These are phyloP conservation scores for Ochetophila trinervis DNA, from an alignment of 306 rosid species.

Conservation along the genomic window DNA sequence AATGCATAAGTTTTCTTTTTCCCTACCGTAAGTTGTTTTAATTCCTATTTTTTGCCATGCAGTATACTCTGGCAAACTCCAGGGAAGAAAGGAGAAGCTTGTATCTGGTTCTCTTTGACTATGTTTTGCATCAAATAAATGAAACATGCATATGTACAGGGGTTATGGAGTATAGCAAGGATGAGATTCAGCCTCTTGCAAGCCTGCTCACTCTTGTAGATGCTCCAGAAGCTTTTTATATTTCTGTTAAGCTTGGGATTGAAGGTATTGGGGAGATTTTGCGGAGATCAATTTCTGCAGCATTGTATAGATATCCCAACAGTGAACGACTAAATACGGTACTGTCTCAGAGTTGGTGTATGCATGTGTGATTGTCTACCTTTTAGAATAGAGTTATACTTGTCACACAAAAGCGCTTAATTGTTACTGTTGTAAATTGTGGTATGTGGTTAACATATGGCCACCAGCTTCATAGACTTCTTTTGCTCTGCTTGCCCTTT, in stretches of 20 bases:
- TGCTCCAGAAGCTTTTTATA: conserved; percentile 90
- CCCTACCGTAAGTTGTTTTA: conserved; percentile 1
- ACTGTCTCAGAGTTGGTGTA: conserved; percentile 20
- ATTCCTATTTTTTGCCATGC: conserved; percentile 30
- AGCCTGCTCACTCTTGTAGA: conserved; percentile 74
- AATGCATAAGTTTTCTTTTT: not conserved
- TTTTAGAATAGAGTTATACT: not conserved
- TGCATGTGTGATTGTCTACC: not conserved
- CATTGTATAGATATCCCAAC: conserved; percentile 71
- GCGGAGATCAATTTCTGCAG: conserved; percentile 76
- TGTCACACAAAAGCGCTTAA: not conserved
- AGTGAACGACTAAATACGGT: conserved; percentile 81
- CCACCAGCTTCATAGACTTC: conserved; percentile 4
- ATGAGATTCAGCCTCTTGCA: conserved; percentile 93
- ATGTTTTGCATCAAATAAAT: conserved; percentile 84
- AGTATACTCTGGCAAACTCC: conserved; percentile 87
- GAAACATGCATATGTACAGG: conserved; percentile 65
- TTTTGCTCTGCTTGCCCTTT: not conserved
- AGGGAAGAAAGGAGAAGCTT: conserved; percentile 88
- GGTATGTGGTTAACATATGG: not conserved
- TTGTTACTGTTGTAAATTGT: not conserved
- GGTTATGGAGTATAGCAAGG: conserved; percentile 68
- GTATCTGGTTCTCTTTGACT: conserved; percentile 88
- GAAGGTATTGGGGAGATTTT: conserved; percentile 93
- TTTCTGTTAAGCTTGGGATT: conserved; percentile 91